Evolutionary conservation across 768 basidiomycete genomes (phyloP).

Genomic region (Pisolithus marmoratus): DNA sequence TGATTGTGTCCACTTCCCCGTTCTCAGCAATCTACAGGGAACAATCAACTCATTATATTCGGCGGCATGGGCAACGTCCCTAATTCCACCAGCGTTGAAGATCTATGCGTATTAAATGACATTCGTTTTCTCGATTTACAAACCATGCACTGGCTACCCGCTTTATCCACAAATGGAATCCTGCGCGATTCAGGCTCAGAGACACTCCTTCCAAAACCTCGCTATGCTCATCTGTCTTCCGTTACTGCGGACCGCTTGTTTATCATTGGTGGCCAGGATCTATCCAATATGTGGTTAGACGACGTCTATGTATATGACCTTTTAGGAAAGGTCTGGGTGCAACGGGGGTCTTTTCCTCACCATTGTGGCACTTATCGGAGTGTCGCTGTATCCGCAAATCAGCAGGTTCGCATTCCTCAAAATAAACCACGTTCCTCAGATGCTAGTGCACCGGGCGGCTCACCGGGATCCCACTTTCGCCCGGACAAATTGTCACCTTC

Average conservation of each 20-base stretch:
- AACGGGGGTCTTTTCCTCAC: constrained; percentile 75
- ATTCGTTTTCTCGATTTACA: constrained; percentile 83
- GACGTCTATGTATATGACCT: constrained; percentile 91
- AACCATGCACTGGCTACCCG: constrained; percentile 65
- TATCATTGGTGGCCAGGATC: constrained; percentile 93
- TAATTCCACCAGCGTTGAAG: constrained; percentile 64
- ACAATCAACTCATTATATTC: constrained; percentile 85
- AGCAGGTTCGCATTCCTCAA: constrained; percentile 62
- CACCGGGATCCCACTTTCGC: constrained; percentile 55
- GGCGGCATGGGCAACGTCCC: constrained; percentile 90
- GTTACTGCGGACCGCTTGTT: constrained; percentile 80
- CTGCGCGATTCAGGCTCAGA: constrained; percentile 37
- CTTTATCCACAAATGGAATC: constrained; percentile 22
- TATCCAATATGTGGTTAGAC: constrained; percentile 89
- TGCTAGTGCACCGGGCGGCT: constrained; percentile 41
- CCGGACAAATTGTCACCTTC: constrained; percentile 37
- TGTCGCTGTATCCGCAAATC: constrained; percentile 74
- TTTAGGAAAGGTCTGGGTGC: constrained; percentile 65
- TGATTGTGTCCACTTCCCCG: neutral
- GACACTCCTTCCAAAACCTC: constrained; percentile 64
- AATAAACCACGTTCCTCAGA: constrained; percentile 46
- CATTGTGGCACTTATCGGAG: constrained; percentile 96
- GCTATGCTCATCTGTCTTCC: constrained; percentile 93
- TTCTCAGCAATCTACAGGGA: constrained; percentile 43
- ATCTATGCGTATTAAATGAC: constrained; percentile 89